Percentiles rank a stretch among this genome's conserved stretches.
phyloP scores from a whole-genome alignment of 352 stramenopile genomes.

The Globisporangium cederbergense region DNA sequence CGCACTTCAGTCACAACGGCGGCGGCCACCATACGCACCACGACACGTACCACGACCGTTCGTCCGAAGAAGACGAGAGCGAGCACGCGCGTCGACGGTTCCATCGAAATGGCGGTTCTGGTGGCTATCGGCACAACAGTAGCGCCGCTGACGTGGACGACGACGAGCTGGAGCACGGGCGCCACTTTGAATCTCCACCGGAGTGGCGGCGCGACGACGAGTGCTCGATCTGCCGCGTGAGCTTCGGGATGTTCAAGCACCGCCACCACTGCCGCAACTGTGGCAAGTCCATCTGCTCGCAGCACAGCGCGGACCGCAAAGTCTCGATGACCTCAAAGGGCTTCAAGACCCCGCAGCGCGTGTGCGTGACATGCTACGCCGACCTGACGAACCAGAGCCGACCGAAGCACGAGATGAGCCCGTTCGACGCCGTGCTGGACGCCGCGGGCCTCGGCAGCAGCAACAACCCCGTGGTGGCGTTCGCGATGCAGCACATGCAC shows the following conservation, averaged over 20 bases:
- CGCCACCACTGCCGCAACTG: constrained; percentile 84
- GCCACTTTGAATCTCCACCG: constrained; percentile 45
- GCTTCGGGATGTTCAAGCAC: constrained; percentile 84
- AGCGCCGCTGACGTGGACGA: constrained; percentile 13
- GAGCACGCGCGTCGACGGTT: constrained; percentile 18
- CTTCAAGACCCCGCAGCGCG: constrained; percentile 73
- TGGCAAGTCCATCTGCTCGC: constrained; percentile 77
- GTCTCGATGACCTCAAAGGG: constrained; percentile 63
- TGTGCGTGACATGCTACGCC: constrained; percentile 74
- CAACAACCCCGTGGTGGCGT: constrained; percentile 26
- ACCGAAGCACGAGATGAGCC: constrained; percentile 26
- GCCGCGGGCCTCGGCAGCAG: constrained; percentile 20
- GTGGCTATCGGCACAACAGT: constrained; percentile 2
- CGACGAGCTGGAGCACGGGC: neutral
- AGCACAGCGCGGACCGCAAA: constrained; percentile 83
- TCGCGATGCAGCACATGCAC: constrained; percentile 29
- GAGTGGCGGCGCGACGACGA: constrained; percentile 76
- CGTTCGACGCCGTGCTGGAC: constrained; percentile 26
- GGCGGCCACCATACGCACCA: constrained; percentile 7
- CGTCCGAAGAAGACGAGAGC: constrained; percentile 26
- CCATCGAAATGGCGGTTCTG: constrained; percentile 8
- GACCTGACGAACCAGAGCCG: constrained; percentile 49
- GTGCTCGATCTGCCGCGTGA: constrained; percentile 72
- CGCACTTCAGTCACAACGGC: constrained; percentile 19
- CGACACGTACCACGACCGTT: constrained; percentile 18